Percentiles rank a stretch among this genome's conserved stretches.
Evolutionary conservation across 306 rosid species (phyloP).

Genomic region (Lablab purpureus): DNA sequence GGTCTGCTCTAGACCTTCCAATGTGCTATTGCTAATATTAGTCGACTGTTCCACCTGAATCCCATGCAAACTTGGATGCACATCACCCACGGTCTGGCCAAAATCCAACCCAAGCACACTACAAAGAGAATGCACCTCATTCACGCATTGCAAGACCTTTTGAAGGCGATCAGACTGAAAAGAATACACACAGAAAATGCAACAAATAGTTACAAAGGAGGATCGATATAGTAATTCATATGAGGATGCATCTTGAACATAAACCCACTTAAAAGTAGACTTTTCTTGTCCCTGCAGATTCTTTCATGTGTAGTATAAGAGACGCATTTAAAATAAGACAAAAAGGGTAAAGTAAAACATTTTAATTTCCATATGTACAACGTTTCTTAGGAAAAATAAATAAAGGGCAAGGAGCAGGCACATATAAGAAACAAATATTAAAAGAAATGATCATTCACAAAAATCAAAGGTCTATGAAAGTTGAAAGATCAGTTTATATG

Average conservation of each 20-base stretch:
- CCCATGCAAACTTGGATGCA: conserved; percentile 91
- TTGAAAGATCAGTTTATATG: conserved; percentile 19
- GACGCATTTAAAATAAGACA: not conserved
- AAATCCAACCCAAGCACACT: conserved; percentile 91
- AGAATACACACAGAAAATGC: conserved; percentile 32
- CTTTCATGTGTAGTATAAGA: not conserved
- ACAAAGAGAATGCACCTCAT: conserved; percentile 91
- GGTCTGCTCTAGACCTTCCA: conserved; percentile 88
- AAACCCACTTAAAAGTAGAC: not conserved
- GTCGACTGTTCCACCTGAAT: conserved; percentile 76
- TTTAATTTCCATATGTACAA: not conserved
- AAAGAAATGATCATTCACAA: conserved; percentile 17
- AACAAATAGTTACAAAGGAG: conserved; percentile 23
- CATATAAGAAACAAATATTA: not conserved
- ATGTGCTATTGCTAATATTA: conserved; percentile 83
- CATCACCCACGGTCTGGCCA: conserved; percentile 80
- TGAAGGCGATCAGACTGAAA: conserved; percentile 90
- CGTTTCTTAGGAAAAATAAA: not conserved
- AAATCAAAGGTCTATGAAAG: conserved; percentile 4
- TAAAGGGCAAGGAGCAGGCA: not conserved
- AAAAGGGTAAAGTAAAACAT: not conserved
- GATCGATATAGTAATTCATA: not conserved
- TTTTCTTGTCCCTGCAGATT: not conserved
- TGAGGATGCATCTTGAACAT: conserved; percentile 1
- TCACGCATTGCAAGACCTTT: conserved; percentile 84